These are phyloP conservation scores for Letharia columbiana DNA, from an alignment of 495 filamentous ascomycete species.

Conservation along the genomic window DNA sequence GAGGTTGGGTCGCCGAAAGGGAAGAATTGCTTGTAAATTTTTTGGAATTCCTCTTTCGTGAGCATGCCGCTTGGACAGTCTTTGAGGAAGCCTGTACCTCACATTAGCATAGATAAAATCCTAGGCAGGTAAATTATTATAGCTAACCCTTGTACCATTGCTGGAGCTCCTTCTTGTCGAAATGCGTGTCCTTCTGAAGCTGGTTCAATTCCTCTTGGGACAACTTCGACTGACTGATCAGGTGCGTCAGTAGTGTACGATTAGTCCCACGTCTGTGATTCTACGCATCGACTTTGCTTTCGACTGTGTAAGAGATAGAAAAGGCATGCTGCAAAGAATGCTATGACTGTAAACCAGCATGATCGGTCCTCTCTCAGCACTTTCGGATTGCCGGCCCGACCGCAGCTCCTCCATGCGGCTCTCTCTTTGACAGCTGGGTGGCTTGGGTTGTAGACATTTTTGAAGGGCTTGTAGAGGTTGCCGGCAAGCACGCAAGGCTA, in stretches of 20 bases:
- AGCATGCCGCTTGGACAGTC: slow-evolving; percentile 95
- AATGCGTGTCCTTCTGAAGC: slow-evolving; percentile 91
- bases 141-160: slow-evolving; percentile 97
- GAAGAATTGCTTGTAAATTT: slow-evolving; percentile 99
- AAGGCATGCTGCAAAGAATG: neutral
- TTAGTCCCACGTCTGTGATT: neutral
- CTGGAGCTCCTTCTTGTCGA: slow-evolving; percentile 99
- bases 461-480: neutral
- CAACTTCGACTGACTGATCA: slow-evolving; percentile 77
- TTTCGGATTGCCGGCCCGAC: too few relatives aligned
- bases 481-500: neutral
- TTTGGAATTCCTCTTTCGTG: slow-evolving; percentile 97
- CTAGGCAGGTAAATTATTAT: neutral
- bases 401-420: neutral
- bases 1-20: slow-evolving; percentile 94
- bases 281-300: neutral
- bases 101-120: slow-evolving; percentile 15
- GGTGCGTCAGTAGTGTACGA: neutral
- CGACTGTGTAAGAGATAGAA: neutral
- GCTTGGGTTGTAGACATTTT: neutral
- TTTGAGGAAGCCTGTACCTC: slow-evolving; percentile 76
- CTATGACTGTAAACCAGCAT: neutral
- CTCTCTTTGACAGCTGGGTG: neutral
- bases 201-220: slow-evolving; percentile 90
- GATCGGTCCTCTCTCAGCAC: neutral